phyloP scores from a whole-genome alignment of 1,284 basidiomycete species.

The Tylopilus sp. region DNA sequence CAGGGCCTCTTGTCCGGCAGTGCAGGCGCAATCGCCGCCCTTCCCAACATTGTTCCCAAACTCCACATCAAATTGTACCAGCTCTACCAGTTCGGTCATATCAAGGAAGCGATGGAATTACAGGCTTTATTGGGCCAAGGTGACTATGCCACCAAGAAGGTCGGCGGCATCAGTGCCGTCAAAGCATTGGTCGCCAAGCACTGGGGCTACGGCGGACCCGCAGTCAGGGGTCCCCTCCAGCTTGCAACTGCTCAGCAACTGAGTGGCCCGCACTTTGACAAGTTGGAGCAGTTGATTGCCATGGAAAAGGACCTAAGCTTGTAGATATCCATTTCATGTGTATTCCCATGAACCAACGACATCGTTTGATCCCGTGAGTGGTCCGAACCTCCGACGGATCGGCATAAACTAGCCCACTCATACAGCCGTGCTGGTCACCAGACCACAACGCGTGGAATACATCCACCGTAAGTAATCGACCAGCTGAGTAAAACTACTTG shows the following conservation, averaged over 20 bases:
- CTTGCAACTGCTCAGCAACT: constrained; percentile 50
- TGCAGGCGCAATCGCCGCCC: constrained; percentile 78
- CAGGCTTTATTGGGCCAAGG: constrained; percentile 79
- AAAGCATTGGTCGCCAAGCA: constrained; percentile 77
- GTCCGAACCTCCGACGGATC: too few relatives aligned
- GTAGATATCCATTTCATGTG: too few relatives aligned
- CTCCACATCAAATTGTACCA: constrained; percentile 72
- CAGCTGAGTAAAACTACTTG: too few relatives aligned
- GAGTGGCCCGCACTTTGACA: constrained; percentile 37
- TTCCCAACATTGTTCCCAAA: constrained; percentile 84
- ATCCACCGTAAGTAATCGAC: too few relatives aligned
- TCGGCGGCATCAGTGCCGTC: constrained; percentile 77
- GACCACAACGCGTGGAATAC: too few relatives aligned
- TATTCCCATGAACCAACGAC: too few relatives aligned
- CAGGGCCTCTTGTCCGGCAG: constrained; percentile 77
- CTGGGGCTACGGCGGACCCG: constrained; percentile 74
- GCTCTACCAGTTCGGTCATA: constrained; percentile 67
- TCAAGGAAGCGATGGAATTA: constrained; percentile 74
- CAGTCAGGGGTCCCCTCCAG: constrained; percentile 70
- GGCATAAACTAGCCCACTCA: too few relatives aligned
- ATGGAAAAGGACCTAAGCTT: constrained; percentile 64
- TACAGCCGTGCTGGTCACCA: too few relatives aligned
- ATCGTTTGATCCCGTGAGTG: too few relatives aligned
- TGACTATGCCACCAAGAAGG: constrained; percentile 78
- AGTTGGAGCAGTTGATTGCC: constrained; percentile 69